A percentile compares a stretch with the other conserved stretches of the same genome.
phyloP scores from a whole-genome alignment of 257 asterid genomes.

The Perilla frutescens region DNA sequence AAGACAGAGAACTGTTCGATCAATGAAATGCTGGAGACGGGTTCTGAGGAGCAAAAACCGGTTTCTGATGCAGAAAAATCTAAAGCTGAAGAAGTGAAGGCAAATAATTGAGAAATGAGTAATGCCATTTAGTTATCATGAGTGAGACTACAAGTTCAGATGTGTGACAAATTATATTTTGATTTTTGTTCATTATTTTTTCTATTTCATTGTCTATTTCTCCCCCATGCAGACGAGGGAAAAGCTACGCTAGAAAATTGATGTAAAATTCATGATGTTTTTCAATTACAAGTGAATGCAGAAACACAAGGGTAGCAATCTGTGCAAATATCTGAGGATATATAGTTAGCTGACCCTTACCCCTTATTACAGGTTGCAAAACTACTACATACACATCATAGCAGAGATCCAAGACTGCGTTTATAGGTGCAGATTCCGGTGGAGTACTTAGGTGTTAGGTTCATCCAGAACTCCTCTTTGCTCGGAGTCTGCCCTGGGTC shows the following conservation, averaged over 20 bases:
- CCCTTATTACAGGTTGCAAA: constrained; percentile 4
- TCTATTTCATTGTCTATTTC: constrained; percentile 16
- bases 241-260: not conserved
- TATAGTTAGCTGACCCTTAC: not conserved
- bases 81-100: constrained; percentile 35
- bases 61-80: constrained; percentile 34
- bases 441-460: constrained; percentile 60
- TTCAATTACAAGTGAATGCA: constrained; percentile 32
- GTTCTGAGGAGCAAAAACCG: constrained; percentile 16
- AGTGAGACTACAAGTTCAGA: constrained; percentile 20
- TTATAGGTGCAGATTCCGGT: constrained; percentile 63
- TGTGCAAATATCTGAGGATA: not conserved
- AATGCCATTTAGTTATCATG: not conserved
- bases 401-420: constrained; percentile 71
- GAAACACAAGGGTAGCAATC: constrained; percentile 12
- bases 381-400: constrained; percentile 41
- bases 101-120: constrained; percentile 18
- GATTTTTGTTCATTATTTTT: constrained; percentile 18
- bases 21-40: constrained; percentile 16
- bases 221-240: not conserved
- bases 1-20: constrained; percentile 19
- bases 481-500: constrained; percentile 68
- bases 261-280: constrained; percentile 19
- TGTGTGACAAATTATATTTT: constrained; percentile 33
- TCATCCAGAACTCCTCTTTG: constrained; percentile 73